Conservation (phyloP, 768 basidiomycete genomes). For the Auricularia sp. region DNA sequence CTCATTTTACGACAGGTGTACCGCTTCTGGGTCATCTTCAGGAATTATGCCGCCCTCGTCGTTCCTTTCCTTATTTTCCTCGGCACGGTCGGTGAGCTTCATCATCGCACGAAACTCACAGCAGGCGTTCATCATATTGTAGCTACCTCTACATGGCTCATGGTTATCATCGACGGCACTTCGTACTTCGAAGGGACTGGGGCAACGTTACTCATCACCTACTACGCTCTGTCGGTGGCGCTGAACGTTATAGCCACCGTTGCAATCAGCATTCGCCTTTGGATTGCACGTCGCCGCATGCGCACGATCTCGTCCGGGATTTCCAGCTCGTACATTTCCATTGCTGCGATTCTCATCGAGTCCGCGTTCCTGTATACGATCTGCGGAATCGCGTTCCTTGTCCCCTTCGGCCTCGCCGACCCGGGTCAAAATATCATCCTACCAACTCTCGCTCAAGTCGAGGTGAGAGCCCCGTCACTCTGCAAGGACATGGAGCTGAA, state of each 20-base stretch:
- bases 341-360: conserved; percentile 27
- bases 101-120: background rate
- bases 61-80: conserved; percentile 17
- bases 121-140: background rate
- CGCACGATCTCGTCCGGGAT: background rate
- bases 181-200: background rate
- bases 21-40: conserved; percentile 28
- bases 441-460: conserved; percentile 19
- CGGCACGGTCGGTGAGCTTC: conserved; percentile 13
- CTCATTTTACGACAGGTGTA: conserved; percentile 20
- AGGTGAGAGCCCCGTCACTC: conserved; percentile 7
- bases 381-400: conserved; percentile 21
- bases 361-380: conserved; percentile 22
- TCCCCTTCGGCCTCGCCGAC: conserved; percentile 17
- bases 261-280: conserved; percentile 14
- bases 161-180: background rate
- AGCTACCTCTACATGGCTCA: background rate
- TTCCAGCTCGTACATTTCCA: conserved; percentile 15
- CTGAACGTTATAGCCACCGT: conserved; percentile 15
- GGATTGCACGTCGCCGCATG: conserved; percentile 13
- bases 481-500: conserved; percentile 8
- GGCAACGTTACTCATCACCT: conserved; percentile 7
- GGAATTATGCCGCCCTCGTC: conserved; percentile 9
- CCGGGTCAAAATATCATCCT: conserved; percentile 24
- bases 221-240: conserved; percentile 14